Evolutionary conservation across 2,329 filamentous ascomycete genomes (phyloP).

Genomic region (Cytospora chrysosperma): DNA sequence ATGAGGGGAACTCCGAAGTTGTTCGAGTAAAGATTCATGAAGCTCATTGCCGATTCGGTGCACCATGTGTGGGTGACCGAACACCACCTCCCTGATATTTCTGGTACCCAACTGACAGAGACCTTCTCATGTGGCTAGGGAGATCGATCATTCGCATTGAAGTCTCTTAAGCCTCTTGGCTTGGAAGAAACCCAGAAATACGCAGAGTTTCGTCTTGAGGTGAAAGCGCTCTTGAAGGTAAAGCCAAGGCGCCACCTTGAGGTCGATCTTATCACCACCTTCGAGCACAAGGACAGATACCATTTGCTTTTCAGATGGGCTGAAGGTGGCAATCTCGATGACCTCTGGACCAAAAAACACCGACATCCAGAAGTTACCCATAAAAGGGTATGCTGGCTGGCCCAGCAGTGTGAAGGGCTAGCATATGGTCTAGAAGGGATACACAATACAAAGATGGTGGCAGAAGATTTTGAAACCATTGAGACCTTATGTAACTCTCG

Average conservation of each 20-base stretch:
- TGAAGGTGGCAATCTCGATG: background rate
- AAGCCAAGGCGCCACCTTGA: background rate
- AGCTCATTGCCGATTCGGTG: background rate
- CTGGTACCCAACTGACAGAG: background rate
- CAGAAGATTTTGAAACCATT: background rate
- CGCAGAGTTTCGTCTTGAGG: background rate
- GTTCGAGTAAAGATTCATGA: background rate
- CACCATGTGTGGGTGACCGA: background rate
- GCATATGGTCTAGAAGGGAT: background rate
- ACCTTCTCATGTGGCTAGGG: background rate
- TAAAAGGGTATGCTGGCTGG: background rate
- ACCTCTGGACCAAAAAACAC: background rate
- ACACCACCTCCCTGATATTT: background rate
- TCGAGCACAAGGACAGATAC: background rate
- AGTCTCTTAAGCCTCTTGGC: background rate
- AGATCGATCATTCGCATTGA: background rate
- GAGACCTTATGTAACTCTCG: background rate
- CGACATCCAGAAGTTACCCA: background rate
- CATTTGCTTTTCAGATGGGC: conserved; percentile 1
- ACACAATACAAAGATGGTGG: background rate
- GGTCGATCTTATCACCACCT: background rate
- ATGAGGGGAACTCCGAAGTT: background rate
- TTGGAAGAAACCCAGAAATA: background rate
- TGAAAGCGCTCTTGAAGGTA: background rate
- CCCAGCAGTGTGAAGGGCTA: background rate